Conservation (phyloP, 1,284 basidiomycete species). For the Trichosporon sp. region DNA sequence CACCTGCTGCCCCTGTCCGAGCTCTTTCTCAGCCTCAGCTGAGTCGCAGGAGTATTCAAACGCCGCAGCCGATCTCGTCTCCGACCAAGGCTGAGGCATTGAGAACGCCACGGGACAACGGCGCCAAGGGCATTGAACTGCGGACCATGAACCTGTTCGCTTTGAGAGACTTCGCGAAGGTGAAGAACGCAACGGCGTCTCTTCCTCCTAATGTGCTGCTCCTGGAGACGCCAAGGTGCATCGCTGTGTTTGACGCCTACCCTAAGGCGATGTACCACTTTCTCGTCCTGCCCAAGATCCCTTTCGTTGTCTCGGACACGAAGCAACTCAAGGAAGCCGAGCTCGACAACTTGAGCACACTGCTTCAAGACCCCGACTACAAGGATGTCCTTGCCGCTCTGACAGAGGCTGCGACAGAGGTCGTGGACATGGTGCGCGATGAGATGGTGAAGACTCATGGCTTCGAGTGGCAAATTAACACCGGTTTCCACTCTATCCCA, state of each 20-base stretch:
- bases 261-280: slow-evolving; percentile 85
- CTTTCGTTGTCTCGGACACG: slow-evolving; percentile 43
- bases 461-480: slow-evolving; percentile 76
- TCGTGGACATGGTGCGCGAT: slow-evolving; percentile 67
- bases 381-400: slow-evolving; percentile 65
- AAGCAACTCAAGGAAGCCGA: slow-evolving; percentile 44
- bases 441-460: slow-evolving; percentile 80
- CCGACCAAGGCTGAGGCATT: not conserved
- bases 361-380: slow-evolving; percentile 59
- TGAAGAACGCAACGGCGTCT: slow-evolving; percentile 58
- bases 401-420: slow-evolving; percentile 62
- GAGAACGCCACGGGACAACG: not conserved
- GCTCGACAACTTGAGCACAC: slow-evolving; percentile 64
- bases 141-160: slow-evolving; percentile 57
- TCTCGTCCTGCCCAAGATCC: slow-evolving; percentile 69
- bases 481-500: slow-evolving; percentile 83
- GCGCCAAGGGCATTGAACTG: not conserved
- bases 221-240: slow-evolving; percentile 63
- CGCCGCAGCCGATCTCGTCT: slow-evolving; percentile 1
- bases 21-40: not conserved
- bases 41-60: not conserved
- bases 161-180: slow-evolving; percentile 67
- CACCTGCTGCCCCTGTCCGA: not conserved
- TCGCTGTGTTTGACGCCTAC: slow-evolving; percentile 81
- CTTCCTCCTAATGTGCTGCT: slow-evolving; percentile 69